A percentile compares a stretch with the other conserved stretches of the same genome.
Evolutionary conservation across 257 asterid species (phyloP).

Genomic region (Nicotiana tabacum): DNA sequence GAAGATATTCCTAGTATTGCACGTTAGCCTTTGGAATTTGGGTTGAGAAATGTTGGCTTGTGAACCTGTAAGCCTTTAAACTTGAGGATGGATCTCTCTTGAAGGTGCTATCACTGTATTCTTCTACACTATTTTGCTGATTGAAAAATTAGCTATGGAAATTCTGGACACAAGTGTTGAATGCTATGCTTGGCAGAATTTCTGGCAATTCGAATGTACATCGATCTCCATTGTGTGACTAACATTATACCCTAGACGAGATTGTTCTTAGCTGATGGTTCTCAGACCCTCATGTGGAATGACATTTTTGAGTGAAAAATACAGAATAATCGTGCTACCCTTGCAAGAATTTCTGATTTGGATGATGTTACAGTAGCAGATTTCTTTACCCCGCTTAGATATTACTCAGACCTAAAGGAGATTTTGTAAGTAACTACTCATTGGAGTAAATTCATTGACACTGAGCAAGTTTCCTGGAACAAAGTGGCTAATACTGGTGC

Average conservation of each 20-base stretch:
- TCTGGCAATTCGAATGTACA: neutral
- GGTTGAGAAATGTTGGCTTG: neutral
- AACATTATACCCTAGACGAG: too few relatives aligned
- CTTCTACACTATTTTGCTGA: neutral
- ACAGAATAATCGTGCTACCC: too few relatives aligned
- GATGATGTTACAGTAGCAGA: neutral
- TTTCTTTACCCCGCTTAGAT: neutral
- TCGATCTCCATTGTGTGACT: neutral
- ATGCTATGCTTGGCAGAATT: neutral
- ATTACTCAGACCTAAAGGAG: too few relatives aligned
- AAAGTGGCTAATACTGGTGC: too few relatives aligned
- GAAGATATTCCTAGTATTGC: neutral
- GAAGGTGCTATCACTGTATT: neutral
- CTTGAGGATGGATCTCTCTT: neutral
- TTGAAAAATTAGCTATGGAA: neutral
- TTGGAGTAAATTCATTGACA: neutral
- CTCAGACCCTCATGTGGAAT: too few relatives aligned
- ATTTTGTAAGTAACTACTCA: too few relatives aligned
- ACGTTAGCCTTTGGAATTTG: neutral
- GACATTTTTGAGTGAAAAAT: too few relatives aligned
- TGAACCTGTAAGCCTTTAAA: neutral
- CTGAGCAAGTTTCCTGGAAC: neutral
- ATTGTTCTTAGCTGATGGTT: too few relatives aligned
- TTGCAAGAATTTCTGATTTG: neutral
- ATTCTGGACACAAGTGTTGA: neutral